Percentiles rank a stretch among this genome's conserved stretches.
Evolutionary conservation across 192 early-diverging fungal species (phyloP).

Genomic region (Linnemannia zychae): DNA sequence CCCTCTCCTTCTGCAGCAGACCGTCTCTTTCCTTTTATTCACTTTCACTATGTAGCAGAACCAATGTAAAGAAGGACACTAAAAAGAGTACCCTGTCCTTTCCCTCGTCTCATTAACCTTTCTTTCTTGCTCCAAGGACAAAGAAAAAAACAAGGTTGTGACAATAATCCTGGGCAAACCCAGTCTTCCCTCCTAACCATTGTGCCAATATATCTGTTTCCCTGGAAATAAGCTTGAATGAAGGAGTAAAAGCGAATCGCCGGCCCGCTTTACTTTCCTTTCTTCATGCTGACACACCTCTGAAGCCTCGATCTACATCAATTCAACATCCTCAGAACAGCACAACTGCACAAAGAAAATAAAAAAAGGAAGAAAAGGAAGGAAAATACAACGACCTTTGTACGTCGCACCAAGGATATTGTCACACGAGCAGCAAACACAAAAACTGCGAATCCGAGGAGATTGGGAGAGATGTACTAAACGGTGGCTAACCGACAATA

Average conservation of each 20-base stretch:
- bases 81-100: neutral
- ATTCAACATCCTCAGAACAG: no score
- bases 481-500: neutral
- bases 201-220: neutral
- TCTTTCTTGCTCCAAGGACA: neutral
- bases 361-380: neutral
- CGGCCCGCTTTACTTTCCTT: no score
- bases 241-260: no score
- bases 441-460: neutral
- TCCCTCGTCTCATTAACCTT: neutral
- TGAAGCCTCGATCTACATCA: no score
- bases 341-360: neutral
- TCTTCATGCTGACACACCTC: no score
- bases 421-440: neutral
- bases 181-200: neutral
- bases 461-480: neutral
- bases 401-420: constrained; percentile 1
- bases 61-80: neutral
- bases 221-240: neutral
- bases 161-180: neutral
- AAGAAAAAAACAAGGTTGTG: neutral
- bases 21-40: no score
- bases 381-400: neutral
- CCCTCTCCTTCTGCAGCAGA: no score
- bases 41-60: neutral